phyloP scores from a whole-genome alignment of 2,329 filamentous ascomycete species.

The Trichoderma endophyticum region DNA sequence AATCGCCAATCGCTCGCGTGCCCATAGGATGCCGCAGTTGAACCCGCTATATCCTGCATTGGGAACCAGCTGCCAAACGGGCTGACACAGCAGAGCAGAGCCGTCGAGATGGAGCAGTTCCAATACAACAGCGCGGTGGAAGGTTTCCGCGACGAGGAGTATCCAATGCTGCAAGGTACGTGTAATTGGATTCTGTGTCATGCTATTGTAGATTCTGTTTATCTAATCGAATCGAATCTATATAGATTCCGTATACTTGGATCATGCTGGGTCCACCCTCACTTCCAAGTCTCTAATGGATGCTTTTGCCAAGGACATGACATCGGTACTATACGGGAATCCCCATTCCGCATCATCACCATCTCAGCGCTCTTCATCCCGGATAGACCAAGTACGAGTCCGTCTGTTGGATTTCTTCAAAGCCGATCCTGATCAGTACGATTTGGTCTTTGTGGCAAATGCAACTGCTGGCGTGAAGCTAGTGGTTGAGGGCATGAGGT shows the following conservation, averaged over 20 bases:
- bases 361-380: slow-evolving; percentile 70
- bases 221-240: background rate
- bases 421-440: slow-evolving; percentile 76
- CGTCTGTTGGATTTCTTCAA: slow-evolving; percentile 73
- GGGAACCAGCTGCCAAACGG: background rate
- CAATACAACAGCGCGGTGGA: slow-evolving; percentile 60
- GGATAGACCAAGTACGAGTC: slow-evolving; percentile 73
- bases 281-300: slow-evolving; percentile 80
- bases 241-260: slow-evolving; percentile 76
- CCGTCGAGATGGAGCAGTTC: background rate
- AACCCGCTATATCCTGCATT: background rate
- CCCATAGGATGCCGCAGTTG: slow-evolving; percentile 1
- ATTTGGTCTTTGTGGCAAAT: slow-evolving; percentile 88
- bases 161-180: slow-evolving; percentile 66
- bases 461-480: slow-evolving; percentile 89
- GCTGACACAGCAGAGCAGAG: background rate
- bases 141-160: slow-evolving; percentile 56
- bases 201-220: background rate
- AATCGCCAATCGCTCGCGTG: background rate
- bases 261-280: slow-evolving; percentile 91
- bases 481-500: slow-evolving; percentile 72
- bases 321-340: slow-evolving; percentile 78
- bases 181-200: background rate
- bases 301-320: slow-evolving; percentile 74
- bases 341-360: slow-evolving; percentile 83